A percentile compares a stretch with the other conserved stretches of the same genome.
Conservation (phyloP, 2,329 filamentous ascomycete species). For the Pleoardoris graminearum region DNA sequence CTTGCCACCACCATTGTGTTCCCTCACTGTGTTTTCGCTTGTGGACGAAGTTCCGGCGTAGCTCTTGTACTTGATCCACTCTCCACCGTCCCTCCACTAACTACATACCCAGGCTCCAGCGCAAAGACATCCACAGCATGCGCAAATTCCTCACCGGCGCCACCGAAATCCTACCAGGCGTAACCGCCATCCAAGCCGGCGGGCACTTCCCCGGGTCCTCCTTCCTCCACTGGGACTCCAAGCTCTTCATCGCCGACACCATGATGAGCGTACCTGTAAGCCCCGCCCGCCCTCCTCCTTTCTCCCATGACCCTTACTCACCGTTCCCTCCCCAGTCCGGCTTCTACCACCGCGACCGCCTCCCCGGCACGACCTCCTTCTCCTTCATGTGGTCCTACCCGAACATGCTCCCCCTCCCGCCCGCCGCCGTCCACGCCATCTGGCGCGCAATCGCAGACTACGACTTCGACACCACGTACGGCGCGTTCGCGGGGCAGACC, state of each 20-base stretch:
- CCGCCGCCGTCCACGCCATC: conserved; percentile 66
- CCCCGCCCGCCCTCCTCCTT: too few species aligned
- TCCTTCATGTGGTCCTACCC: conserved; percentile 72
- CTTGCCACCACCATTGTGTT: too few species aligned
- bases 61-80: background rate
- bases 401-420: conserved; percentile 66
- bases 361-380: conserved; percentile 56
- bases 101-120: conserved; percentile 50
- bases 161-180: conserved; percentile 51
- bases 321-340: too few species aligned
- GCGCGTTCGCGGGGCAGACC: conserved; percentile 67
- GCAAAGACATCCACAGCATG: conserved; percentile 49
- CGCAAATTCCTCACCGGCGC: conserved; percentile 51
- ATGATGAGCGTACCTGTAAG: conserved; percentile 73
- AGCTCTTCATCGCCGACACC: conserved; percentile 75
- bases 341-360: conserved; percentile 45
- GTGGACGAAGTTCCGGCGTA: too few species aligned
- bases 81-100: background rate
- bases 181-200: conserved; percentile 69
- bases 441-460: conserved; percentile 68
- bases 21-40: background rate
- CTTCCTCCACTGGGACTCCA: conserved; percentile 61
- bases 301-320: too few species aligned
- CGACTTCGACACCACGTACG: conserved; percentile 68
- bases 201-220: conserved; percentile 80